Evolutionary conservation across 2,329 filamentous ascomycete species (phyloP).

Genomic region (Elsinoe australis): DNA sequence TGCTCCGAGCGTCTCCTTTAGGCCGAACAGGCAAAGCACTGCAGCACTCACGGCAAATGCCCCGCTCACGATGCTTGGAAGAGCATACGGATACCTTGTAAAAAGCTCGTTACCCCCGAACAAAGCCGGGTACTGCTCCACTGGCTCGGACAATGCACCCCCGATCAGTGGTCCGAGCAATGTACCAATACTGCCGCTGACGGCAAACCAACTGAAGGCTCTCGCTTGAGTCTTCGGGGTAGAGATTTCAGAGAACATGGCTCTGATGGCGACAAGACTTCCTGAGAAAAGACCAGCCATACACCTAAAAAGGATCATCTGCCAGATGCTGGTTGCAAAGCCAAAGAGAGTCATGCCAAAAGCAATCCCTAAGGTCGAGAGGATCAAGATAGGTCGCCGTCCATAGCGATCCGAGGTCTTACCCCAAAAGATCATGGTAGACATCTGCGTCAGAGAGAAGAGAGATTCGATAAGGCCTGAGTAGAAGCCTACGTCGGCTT

Average conservation of each 20-base stretch:
- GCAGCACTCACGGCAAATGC: slow-evolving; percentile 48
- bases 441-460: slow-evolving; percentile 67
- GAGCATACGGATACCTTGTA: slow-evolving; percentile 56
- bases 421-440: slow-evolving; percentile 71
- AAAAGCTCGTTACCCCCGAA: slow-evolving; percentile 55
- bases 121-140: slow-evolving; percentile 50
- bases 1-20: slow-evolving; percentile 45
- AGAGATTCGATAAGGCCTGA: slow-evolving; percentile 63
- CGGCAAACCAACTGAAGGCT: slow-evolving; percentile 70
- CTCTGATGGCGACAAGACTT: slow-evolving; percentile 65
- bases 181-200: slow-evolving; percentile 40
- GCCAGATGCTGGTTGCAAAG: slow-evolving; percentile 55
- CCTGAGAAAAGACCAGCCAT: slow-evolving; percentile 67
- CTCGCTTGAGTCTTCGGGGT: slow-evolving; percentile 62
- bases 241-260: slow-evolving; percentile 69
- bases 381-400: slow-evolving; percentile 63
- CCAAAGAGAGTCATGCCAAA: slow-evolving; percentile 60
- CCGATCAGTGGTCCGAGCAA: slow-evolving; percentile 36
- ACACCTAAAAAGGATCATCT: slow-evolving; percentile 68
- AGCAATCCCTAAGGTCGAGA: slow-evolving; percentile 57
- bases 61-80: slow-evolving; percentile 54
- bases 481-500: slow-evolving; percentile 71
- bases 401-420: slow-evolving; percentile 59
- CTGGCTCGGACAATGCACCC: slow-evolving; percentile 61
- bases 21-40: slow-evolving; percentile 46